Evolutionary conservation across 2,329 filamentous ascomycete genomes (phyloP).

Genomic region (Neonectria faginata): DNA sequence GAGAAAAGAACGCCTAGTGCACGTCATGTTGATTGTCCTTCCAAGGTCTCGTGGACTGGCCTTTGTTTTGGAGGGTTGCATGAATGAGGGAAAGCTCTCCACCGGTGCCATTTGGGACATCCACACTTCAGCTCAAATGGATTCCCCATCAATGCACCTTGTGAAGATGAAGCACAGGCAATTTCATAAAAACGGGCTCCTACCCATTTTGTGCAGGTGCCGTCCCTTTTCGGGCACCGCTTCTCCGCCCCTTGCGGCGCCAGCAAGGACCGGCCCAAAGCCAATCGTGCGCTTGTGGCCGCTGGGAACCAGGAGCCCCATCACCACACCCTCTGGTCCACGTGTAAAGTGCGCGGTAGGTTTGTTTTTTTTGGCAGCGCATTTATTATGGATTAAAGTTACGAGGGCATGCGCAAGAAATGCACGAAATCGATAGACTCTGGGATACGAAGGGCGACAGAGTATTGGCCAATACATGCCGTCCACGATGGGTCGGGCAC

Average conservation of each 20-base stretch:
- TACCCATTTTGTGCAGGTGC: slow-evolving; percentile 26
- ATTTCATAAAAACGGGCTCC: slow-evolving; percentile 25
- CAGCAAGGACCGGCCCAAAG: slow-evolving; percentile 18
- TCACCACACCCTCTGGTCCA: slow-evolving; percentile 17
- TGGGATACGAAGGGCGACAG: slow-evolving; percentile 15
- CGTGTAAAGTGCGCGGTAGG: slow-evolving; percentile 9
- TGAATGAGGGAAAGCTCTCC: slow-evolving; percentile 21
- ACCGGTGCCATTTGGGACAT: not conserved
- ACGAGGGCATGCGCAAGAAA: slow-evolving; percentile 7
- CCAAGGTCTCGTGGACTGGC: slow-evolving; percentile 13
- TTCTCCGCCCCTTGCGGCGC: slow-evolving; percentile 27
- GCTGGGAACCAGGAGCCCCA: slow-evolving; percentile 10
- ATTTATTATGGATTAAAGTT: not conserved
- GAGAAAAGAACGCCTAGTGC: slow-evolving; percentile 22
- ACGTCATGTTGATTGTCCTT: slow-evolving; percentile 27
- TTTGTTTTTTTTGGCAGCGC: not conserved
- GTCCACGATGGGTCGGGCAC: not conserved
- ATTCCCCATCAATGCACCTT: slow-evolving; percentile 24
- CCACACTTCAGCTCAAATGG: slow-evolving; percentile 12
- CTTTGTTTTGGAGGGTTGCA: slow-evolving; percentile 25
- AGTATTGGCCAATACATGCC: slow-evolving; percentile 1
- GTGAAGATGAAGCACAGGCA: slow-evolving; percentile 16
- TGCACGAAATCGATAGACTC: slow-evolving; percentile 10
- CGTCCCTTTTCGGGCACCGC: slow-evolving; percentile 24
- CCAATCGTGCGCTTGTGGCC: slow-evolving; percentile 19